Evolutionary conservation across 805 yeast species (phyloP).

Genomic region (Ogataea saltuana): DNA sequence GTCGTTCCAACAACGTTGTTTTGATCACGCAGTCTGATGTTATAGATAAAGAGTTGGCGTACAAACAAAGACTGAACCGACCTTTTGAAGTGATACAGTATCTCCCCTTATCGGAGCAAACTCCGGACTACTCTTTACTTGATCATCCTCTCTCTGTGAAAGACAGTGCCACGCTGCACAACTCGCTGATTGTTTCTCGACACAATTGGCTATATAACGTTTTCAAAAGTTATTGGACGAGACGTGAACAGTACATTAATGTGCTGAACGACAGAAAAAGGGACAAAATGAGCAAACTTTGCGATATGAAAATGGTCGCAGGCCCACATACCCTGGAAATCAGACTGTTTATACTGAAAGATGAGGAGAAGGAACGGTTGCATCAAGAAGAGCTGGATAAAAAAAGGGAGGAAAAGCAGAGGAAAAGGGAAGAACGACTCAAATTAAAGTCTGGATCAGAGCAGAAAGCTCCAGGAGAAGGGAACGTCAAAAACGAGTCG

Average conservation of each 20-base stretch:
- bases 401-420: conserved; percentile 32
- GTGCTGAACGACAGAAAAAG: conserved; percentile 48
- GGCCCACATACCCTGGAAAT: conserved; percentile 87
- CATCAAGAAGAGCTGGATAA: conserved; percentile 34
- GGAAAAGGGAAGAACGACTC: conserved; percentile 37
- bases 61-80: conserved; percentile 36
- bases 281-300: conserved; percentile 85
- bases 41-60: conserved; percentile 32
- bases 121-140: conserved; percentile 64
- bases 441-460: conserved; percentile 12
- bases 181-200: conserved; percentile 73
- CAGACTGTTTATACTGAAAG: conserved; percentile 80
- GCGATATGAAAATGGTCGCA: conserved; percentile 68
- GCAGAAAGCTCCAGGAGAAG: background rate
- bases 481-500: conserved; percentile 1
- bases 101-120: conserved; percentile 63
- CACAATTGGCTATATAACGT: conserved; percentile 64
- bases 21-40: conserved; percentile 34
- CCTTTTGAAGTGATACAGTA: conserved; percentile 69
- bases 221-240: conserved; percentile 76
- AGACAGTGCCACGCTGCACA: conserved; percentile 72
- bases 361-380: conserved; percentile 62
- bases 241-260: conserved; percentile 49
- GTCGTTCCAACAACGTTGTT: conserved; percentile 28
- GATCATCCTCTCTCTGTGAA: conserved; percentile 66